These are phyloP conservation scores for Metschnikowia koreensis DNA, from an alignment of 805 yeast species.

Conservation along the genomic window DNA sequence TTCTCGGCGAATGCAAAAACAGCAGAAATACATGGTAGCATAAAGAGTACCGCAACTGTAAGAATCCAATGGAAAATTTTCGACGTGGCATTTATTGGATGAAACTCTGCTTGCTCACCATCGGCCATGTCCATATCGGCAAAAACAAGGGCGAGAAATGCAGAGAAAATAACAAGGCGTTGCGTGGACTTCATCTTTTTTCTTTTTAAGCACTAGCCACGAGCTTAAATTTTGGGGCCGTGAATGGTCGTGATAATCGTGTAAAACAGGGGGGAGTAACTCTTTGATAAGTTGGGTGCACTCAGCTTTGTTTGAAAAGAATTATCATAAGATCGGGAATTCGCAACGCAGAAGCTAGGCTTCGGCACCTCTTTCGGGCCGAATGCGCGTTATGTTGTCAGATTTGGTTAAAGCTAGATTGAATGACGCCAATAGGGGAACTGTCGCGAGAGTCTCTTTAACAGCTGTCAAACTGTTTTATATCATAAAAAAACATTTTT, in stretches of 20 bases:
- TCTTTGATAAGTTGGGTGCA: no score
- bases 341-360: neutral
- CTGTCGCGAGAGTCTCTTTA: no score
- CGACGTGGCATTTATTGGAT: conserved; percentile 47
- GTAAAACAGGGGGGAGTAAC: no score
- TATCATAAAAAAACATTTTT: no score
- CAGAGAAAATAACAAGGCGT: conserved; percentile 1
- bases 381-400: neutral
- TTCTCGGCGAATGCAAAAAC: conserved; percentile 55
- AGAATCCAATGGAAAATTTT: conserved; percentile 67
- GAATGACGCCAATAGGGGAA: neutral
- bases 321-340: neutral
- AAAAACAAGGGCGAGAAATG: neutral
- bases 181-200: neutral
- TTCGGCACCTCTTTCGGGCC: neutral
- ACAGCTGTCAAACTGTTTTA: no score
- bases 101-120: conserved; percentile 34
- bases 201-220: no score
- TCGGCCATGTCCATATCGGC: conserved; percentile 28
- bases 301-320: neutral
- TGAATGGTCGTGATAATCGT: no score
- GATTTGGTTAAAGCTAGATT: neutral
- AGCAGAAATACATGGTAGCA: conserved; percentile 57
- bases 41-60: conserved; percentile 45
- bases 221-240: no score